Evolutionary conservation across 1,284 basidiomycete species (phyloP).

Genomic region (Ganoderma resinaceum): DNA sequence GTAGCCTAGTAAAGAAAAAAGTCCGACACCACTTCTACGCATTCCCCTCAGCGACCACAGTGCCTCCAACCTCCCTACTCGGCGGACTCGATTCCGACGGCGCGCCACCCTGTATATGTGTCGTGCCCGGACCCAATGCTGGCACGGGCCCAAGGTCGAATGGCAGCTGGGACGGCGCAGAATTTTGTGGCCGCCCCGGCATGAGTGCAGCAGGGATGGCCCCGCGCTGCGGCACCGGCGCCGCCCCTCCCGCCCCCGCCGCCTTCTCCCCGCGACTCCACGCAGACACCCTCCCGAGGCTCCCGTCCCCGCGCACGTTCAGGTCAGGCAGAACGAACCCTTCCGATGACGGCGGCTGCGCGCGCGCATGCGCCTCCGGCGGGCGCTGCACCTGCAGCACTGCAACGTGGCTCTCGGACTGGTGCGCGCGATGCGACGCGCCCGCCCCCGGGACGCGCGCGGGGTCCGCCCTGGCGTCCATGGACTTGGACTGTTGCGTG

Average conservation of each 20-base stretch:
- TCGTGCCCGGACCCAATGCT: neutral
- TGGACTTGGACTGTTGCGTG: slow-evolving; percentile 19
- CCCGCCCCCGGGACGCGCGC: neutral
- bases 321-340: neutral
- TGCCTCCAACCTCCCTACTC: neutral
- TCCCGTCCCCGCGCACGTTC: slow-evolving; percentile 2
- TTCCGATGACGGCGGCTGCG: neutral
- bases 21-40: neutral
- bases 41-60: neutral
- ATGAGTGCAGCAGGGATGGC: slow-evolving; percentile 24
- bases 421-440: slow-evolving; percentile 8
- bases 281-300: neutral
- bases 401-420: slow-evolving; percentile 19
- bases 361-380: slow-evolving; percentile 7
- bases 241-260: neutral
- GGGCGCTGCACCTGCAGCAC: slow-evolving; percentile 15
- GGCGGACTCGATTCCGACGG: neutral
- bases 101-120: neutral
- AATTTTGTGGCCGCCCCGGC: slow-evolving; percentile 16
- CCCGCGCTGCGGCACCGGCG: slow-evolving; percentile 14
- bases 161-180: slow-evolving; percentile 13
- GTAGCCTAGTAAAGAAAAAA: neutral
- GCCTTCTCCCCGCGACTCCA: neutral
- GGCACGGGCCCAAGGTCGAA: slow-evolving; percentile 13
- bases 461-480: neutral